These are phyloP conservation scores for Gloeophyllum trabeum DNA, from an alignment of 768 basidiomycete species.

Conservation along the genomic window DNA sequence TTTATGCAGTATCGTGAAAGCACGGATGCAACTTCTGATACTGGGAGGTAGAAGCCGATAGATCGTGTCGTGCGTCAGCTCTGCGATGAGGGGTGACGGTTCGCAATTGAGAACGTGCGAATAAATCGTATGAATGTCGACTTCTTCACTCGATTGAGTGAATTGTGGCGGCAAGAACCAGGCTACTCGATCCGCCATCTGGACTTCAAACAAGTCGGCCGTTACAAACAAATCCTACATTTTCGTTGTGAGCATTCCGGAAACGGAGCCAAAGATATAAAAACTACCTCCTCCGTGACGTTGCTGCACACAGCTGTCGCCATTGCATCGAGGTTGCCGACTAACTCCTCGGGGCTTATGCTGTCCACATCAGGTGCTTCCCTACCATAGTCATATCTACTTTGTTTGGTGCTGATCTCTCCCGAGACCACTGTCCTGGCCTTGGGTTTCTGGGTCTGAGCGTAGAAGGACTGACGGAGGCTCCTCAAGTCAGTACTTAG, in stretches of 20 bases:
- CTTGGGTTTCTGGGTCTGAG: conserved; percentile 7
- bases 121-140: conserved; percentile 76
- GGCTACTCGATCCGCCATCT: conserved; percentile 66
- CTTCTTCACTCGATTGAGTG: conserved; percentile 39
- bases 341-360: conserved; percentile 56
- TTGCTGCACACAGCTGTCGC: conserved; percentile 64
- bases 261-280: not conserved
- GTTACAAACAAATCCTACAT: conserved; percentile 66
- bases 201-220: conserved; percentile 71
- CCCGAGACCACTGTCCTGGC: not conserved
- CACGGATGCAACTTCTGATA: conserved; percentile 66
- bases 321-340: conserved; percentile 73
- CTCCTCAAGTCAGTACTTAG: too few relatives aligned
- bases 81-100: conserved; percentile 62
- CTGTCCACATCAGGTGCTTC: conserved; percentile 55
- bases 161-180: conserved; percentile 65
- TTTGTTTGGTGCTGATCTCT: too few relatives aligned
- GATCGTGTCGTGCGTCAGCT: conserved; percentile 54
- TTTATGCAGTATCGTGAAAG: conserved; percentile 65
- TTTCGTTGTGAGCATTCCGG: conserved; percentile 3
- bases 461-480: conserved; percentile 1
- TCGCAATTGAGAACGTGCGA: conserved; percentile 62
- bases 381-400: conserved; percentile 21
- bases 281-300: conserved; percentile 61
- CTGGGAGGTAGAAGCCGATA: conserved; percentile 70